Evolutionary conservation across 306 rosid species (phyloP).

Genomic region (Cyclanthera cordifolia): DNA sequence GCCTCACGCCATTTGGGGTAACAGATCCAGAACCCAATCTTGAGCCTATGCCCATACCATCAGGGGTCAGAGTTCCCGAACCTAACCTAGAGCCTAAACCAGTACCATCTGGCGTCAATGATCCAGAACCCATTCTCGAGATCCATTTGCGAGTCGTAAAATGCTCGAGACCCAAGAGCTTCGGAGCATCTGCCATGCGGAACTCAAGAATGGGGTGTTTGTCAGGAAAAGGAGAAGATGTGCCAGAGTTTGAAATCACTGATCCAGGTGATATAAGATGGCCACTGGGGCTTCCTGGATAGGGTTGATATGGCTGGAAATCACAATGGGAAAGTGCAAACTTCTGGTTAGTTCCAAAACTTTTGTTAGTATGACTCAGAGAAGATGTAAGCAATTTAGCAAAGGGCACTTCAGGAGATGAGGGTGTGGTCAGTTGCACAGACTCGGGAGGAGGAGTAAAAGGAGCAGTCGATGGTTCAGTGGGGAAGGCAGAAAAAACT

Average conservation of each 20-base stretch:
- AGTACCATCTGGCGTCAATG: slow-evolving; percentile 78
- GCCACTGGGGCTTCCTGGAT: slow-evolving; percentile 88
- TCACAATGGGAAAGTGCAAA: slow-evolving; percentile 61
- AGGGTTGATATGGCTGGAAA: slow-evolving; percentile 74
- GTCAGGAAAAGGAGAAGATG: slow-evolving; percentile 84
- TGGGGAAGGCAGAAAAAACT: slow-evolving; percentile 73
- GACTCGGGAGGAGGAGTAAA: slow-evolving; percentile 96
- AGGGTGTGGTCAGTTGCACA: slow-evolving; percentile 82
- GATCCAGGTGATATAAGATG: slow-evolving; percentile 93
- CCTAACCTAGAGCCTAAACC: slow-evolving; percentile 59
- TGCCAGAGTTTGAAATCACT: slow-evolving; percentile 77
- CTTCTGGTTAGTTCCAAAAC: slow-evolving; percentile 46
- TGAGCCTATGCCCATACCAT: slow-evolving; percentile 62
- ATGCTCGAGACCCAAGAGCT: slow-evolving; percentile 61
- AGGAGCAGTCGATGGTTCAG: slow-evolving; percentile 91
- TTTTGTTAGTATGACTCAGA: slow-evolving; percentile 50
- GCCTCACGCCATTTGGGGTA: slow-evolving; percentile 26
- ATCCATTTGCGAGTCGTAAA: slow-evolving; percentile 65
- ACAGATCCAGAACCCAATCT: slow-evolving; percentile 46
- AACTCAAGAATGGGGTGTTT: slow-evolving; percentile 56
- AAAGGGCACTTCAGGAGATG: slow-evolving; percentile 98
- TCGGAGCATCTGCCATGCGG: slow-evolving; percentile 63
- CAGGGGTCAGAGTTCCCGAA: slow-evolving; percentile 83
- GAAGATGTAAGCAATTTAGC: slow-evolving; percentile 88
- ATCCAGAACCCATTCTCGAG: slow-evolving; percentile 82